These are phyloP conservation scores for Dysphania ambrosioides DNA, from an alignment of 148 eudicot genomes.

Conservation along the genomic window DNA sequence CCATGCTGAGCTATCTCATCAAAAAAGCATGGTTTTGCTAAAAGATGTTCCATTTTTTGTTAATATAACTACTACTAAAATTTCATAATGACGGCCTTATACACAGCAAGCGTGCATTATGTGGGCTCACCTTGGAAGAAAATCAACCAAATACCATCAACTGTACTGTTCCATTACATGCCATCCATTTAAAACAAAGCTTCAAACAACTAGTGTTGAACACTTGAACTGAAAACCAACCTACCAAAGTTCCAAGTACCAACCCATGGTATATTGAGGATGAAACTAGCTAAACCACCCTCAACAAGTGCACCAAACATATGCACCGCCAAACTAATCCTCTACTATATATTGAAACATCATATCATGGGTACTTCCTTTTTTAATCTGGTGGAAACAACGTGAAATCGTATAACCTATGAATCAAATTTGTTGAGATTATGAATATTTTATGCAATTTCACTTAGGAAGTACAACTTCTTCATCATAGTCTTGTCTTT, in stretches of 20 bases:
- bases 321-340: too few relatives aligned
- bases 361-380: too few relatives aligned
- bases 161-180: constrained; percentile 18
- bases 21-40: constrained; percentile 29
- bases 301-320: background rate
- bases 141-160: background rate
- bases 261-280: too few relatives aligned
- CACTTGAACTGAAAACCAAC: too few relatives aligned
- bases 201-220: background rate
- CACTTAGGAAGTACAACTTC: too few relatives aligned
- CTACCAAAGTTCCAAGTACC: too few relatives aligned
- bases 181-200: background rate
- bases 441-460: background rate
- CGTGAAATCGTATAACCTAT: too few relatives aligned
- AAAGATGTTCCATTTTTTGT: constrained; percentile 26
- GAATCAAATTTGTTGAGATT: too few relatives aligned
- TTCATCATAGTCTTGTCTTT: too few relatives aligned
- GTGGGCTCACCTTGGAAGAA: constrained; percentile 23
- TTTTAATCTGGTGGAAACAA: too few relatives aligned
- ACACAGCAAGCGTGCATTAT: constrained; percentile 33
- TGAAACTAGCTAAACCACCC: background rate
- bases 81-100: constrained; percentile 28
- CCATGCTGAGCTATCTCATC: constrained; percentile 7
- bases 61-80: too few relatives aligned
- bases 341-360: too few relatives aligned